Evolutionary conservation across 768 basidiomycete species (phyloP).

Genomic region (Galerina sulciceps): DNA sequence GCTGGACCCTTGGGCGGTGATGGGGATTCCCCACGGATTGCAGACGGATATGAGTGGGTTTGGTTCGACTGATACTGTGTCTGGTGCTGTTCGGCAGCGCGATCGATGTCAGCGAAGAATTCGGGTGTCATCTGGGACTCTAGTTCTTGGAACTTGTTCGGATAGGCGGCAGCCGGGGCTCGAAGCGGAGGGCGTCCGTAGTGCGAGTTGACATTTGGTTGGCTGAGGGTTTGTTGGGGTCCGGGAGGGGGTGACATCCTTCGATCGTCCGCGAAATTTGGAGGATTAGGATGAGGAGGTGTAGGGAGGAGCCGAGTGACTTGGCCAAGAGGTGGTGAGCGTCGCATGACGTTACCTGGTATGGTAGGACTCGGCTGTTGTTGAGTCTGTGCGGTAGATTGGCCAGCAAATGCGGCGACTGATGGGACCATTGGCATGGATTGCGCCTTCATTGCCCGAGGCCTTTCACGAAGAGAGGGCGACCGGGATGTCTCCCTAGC

Average conservation of each 20-base stretch:
- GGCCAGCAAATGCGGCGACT: constrained; percentile 49
- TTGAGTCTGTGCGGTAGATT: constrained; percentile 38
- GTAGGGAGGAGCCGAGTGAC: constrained; percentile 44
- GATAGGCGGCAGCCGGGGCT: constrained; percentile 56
- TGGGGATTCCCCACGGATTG: constrained; percentile 36
- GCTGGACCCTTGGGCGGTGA: constrained; percentile 56
- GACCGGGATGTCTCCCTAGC: constrained; percentile 53
- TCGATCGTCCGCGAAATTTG: constrained; percentile 36
- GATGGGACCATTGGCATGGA: constrained; percentile 69
- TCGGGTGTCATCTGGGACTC: constrained; percentile 75
- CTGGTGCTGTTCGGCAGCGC: constrained; percentile 69
- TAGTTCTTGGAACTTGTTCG: constrained; percentile 54
- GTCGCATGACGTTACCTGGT: constrained; percentile 35
- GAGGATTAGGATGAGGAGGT: constrained; percentile 46
- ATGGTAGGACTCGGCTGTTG: constrained; percentile 53
- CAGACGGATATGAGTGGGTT: constrained; percentile 33
- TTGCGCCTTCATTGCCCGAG: constrained; percentile 60
- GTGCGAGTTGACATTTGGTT: constrained; percentile 42
- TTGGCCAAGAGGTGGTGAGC: constrained; percentile 44
- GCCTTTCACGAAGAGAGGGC: constrained; percentile 49
- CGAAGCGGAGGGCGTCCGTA: constrained; percentile 72
- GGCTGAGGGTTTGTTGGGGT: constrained; percentile 34
- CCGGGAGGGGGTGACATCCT: constrained; percentile 37
- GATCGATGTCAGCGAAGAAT: constrained; percentile 72
- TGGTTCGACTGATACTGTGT: constrained; percentile 47